Percentiles rank a stretch among this genome's conserved stretches.
Conservation (phyloP, 495 filamentous ascomycete species). For the Articulospora tetracladia region DNA sequence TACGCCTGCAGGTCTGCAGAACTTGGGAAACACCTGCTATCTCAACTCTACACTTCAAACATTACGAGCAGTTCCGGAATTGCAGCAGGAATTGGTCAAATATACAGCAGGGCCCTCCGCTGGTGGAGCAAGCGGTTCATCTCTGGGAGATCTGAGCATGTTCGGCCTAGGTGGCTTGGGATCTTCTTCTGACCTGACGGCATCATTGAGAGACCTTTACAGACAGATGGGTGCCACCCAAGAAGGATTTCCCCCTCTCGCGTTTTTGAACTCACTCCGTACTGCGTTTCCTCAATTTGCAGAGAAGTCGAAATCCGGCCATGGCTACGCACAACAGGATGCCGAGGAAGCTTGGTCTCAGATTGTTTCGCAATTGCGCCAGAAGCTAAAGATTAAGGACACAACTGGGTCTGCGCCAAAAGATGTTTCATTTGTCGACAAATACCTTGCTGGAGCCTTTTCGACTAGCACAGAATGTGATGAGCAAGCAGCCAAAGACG, state of each 20-base stretch:
- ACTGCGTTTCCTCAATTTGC: conserved; percentile 90
- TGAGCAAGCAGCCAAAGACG: conserved; percentile 71
- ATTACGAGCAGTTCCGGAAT: conserved; percentile 82
- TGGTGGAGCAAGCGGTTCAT: conserved; percentile 9
- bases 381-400: conserved; percentile 68
- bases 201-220: conserved; percentile 80
- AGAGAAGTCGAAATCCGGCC: conserved; percentile 73
- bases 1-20: conserved; percentile 83
- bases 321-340: conserved; percentile 92
- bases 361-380: conserved; percentile 79
- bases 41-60: conserved; percentile 95
- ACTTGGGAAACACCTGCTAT: conserved; percentile 97
- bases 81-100: conserved; percentile 71
- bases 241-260: conserved; percentile 77
- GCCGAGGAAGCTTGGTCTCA: conserved; percentile 98
- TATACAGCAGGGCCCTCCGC: conserved; percentile 51
- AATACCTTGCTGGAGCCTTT: conserved; percentile 81
- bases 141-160: conserved; percentile 27
- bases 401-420: conserved; percentile 32
- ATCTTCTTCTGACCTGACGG: conserved; percentile 68
- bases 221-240: conserved; percentile 92
- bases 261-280: conserved; percentile 81
- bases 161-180: conserved; percentile 44
- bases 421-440: conserved; percentile 77
- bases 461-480: conserved; percentile 75